phyloP scores from a whole-genome alignment of 495 filamentous ascomycete genomes.

The Penicillium daleae region DNA sequence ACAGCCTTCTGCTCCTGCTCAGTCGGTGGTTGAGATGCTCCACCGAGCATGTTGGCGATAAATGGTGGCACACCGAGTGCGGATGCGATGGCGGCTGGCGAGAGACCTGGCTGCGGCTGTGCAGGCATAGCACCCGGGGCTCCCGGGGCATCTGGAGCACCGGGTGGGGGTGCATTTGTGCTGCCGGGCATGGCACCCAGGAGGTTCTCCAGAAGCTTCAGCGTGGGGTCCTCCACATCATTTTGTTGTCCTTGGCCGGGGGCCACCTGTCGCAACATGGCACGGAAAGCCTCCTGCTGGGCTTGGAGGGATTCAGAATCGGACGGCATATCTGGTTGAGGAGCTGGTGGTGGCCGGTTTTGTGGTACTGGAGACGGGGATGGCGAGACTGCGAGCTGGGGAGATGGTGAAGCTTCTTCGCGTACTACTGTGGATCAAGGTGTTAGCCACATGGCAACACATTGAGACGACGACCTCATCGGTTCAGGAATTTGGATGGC shows the following conservation, averaged over 20 bases:
- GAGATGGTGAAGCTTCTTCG: slow-evolving; percentile 39
- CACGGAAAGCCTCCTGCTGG: slow-evolving; percentile 50
- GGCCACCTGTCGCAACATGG: slow-evolving; percentile 42
- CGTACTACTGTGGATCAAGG: slow-evolving; percentile 26
- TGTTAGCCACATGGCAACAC: slow-evolving; percentile 20
- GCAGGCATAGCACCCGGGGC: slow-evolving; percentile 29
- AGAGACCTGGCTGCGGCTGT: slow-evolving; percentile 30
- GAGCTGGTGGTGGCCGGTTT: slow-evolving; percentile 20
- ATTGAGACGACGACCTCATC: neutral
- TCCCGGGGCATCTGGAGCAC: slow-evolving; percentile 23
- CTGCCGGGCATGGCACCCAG: slow-evolving; percentile 50
- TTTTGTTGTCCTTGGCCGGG: slow-evolving; percentile 34
- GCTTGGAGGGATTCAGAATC: slow-evolving; percentile 37
- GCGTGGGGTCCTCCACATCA: slow-evolving; percentile 60
- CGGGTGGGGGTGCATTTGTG: slow-evolving; percentile 36
- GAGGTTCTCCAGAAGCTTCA: slow-evolving; percentile 64
- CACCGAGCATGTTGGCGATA: slow-evolving; percentile 44
- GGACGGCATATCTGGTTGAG: slow-evolving; percentile 25
- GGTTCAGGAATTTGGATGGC: neutral
- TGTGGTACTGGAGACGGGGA: slow-evolving; percentile 38
- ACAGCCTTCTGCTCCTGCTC: slow-evolving; percentile 49
- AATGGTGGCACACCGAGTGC: slow-evolving; percentile 51
- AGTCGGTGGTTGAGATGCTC: slow-evolving; percentile 32
- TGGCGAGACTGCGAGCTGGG: slow-evolving; percentile 31
- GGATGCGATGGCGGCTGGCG: slow-evolving; percentile 37